A percentile compares a stretch with the other conserved stretches of the same genome.
Evolutionary conservation across 441 rosid species (phyloP).

Genomic region (Populus hybrid): DNA sequence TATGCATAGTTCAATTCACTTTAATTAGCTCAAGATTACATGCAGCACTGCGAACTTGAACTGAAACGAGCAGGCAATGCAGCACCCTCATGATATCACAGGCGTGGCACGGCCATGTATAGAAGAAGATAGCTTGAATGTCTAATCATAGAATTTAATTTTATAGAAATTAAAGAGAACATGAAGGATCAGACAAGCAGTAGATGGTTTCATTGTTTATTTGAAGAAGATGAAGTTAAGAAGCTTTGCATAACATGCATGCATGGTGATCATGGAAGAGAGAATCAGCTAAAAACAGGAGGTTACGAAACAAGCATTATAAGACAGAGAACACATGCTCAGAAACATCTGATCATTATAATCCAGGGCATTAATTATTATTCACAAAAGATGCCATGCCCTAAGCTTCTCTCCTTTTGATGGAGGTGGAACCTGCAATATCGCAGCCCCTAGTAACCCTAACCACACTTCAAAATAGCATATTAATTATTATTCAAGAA

Average conservation of each 20-base stretch:
- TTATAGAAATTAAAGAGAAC: neutral
- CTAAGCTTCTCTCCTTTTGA: neutral
- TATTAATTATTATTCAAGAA: no score
- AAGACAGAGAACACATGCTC: conserved; percentile 12
- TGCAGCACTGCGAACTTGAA: no score
- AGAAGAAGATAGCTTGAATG: neutral
- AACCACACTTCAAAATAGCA: no score
- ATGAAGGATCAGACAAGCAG: neutral
- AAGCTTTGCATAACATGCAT: no score
- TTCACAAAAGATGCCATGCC: neutral
- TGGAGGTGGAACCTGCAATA: neutral
- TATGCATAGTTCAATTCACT: no score
- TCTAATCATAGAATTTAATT: neutral
- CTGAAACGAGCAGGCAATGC: no score
- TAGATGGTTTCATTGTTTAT: neutral
- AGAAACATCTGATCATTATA: conserved; percentile 4
- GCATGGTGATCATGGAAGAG: no score
- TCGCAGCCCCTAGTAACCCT: neutral
- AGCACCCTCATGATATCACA: neutral
- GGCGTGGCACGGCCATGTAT: neutral
- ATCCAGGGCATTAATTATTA: neutral
- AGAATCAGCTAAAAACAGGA: neutral
- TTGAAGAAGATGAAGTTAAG: neutral
- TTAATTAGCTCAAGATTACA: no score
- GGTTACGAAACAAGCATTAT: neutral